Evolutionary conservation across 495 filamentous ascomycete species (phyloP).

Genomic region (Xylaria grammica): DNA sequence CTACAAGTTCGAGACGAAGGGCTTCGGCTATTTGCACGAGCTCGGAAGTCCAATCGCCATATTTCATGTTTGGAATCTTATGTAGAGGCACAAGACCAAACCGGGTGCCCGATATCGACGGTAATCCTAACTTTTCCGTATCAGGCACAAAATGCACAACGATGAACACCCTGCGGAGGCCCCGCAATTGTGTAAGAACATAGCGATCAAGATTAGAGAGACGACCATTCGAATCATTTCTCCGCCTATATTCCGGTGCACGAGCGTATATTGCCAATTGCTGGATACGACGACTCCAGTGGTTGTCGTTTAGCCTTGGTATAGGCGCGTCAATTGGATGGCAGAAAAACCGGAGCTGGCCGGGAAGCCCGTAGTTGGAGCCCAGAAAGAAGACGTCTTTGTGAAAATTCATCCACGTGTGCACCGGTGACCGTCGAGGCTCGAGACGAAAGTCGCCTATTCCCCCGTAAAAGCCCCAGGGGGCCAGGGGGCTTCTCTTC

Average conservation of each 20-base stretch:
- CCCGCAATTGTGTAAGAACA: neutral
- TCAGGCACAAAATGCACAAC: neutral
- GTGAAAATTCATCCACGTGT: neutral
- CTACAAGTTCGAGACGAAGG: too few species aligned
- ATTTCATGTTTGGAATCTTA: too few species aligned
- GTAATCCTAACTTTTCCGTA: too few species aligned
- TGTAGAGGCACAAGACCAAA: too few species aligned
- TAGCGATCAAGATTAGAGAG: neutral
- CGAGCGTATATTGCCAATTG: neutral
- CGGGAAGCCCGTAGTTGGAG: neutral
- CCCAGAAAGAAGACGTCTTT: constrained; percentile 2
- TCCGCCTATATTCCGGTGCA: neutral
- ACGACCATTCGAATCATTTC: too few species aligned
- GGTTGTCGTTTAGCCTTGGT: neutral
- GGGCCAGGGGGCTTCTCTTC: neutral
- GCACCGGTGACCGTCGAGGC: neutral
- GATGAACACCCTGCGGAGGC: neutral
- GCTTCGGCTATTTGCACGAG: too few species aligned
- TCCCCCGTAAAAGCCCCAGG: neutral
- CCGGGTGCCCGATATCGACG: too few species aligned
- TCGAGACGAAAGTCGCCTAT: neutral
- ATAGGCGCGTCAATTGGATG: neutral
- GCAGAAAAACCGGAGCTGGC: neutral
- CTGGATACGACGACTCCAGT: neutral
- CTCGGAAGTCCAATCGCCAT: too few species aligned